These are phyloP conservation scores for Parasitella parasitica DNA, from an alignment of 371 early-diverging fungal species.

Conservation along the genomic window DNA sequence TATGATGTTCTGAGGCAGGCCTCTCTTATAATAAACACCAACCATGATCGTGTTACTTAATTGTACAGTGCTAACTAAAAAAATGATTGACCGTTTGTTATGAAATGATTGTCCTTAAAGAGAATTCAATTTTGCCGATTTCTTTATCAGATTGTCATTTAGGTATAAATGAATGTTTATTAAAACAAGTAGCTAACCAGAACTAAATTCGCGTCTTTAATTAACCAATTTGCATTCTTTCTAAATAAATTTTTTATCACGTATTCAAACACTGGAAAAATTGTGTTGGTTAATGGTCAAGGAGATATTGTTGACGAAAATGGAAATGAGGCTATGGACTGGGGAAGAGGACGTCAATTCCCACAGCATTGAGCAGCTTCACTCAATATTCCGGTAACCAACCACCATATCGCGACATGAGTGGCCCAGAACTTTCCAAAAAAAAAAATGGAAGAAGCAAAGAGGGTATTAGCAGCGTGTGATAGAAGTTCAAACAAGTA, in stretches of 20 bases:
- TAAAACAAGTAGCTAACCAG: slow-evolving; percentile 6
- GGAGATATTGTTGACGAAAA: slow-evolving; percentile 11
- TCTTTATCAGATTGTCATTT: slow-evolving; percentile 8
- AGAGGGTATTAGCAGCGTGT: no score
- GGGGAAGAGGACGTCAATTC: slow-evolving; percentile 6
- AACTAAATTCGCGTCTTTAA: not conserved
- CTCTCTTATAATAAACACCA: no score
- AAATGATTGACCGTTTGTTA: slow-evolving; percentile 1
- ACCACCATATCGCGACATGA: slow-evolving; percentile 8
- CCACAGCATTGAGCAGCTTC: slow-evolving; percentile 6
- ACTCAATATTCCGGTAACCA: slow-evolving; percentile 15
- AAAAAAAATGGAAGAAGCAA: no score
- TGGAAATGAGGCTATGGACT: slow-evolving; percentile 14
- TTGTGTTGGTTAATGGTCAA: slow-evolving; percentile 7
- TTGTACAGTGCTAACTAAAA: no score
- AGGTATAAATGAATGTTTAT: slow-evolving; percentile 7
- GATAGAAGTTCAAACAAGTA: no score
- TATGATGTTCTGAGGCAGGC: no score
- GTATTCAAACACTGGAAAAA: slow-evolving; percentile 10
- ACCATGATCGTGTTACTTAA: no score
- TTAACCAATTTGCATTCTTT: not conserved
- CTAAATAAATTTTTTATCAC: slow-evolving; percentile 11
- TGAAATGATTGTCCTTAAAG: slow-evolving; percentile 5
- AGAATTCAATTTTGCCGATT: slow-evolving; percentile 3
- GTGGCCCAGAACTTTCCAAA: slow-evolving; percentile 1